These are phyloP conservation scores for Lippia alba DNA, from an alignment of 305 asterid species.

Conservation along the genomic window DNA sequence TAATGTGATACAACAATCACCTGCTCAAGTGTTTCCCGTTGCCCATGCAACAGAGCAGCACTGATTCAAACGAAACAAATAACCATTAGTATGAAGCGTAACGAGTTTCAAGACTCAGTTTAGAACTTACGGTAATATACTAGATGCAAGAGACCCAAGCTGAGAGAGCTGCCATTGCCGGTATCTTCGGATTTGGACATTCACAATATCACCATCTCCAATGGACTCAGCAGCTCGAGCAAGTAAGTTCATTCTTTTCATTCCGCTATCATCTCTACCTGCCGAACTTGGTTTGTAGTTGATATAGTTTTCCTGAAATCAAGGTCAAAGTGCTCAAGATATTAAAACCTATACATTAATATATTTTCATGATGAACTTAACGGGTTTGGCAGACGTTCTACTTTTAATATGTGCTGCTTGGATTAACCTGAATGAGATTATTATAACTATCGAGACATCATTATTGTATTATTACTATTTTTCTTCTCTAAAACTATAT, in stretches of 20 bases:
- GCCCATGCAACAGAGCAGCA: constrained; percentile 91
- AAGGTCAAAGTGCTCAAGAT: constrained; percentile 25
- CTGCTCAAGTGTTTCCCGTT: constrained; percentile 86
- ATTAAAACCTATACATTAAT: constrained; percentile 16
- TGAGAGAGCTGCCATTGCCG: constrained; percentile 98
- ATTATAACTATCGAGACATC: too few relatives aligned
- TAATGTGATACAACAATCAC: constrained; percentile 45
- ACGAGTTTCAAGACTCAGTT: constrained; percentile 25
- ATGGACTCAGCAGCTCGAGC: constrained; percentile 97
- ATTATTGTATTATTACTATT: too few relatives aligned
- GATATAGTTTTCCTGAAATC: constrained; percentile 89
- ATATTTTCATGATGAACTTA: constrained; percentile 15
- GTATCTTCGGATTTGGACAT: constrained; percentile 92
- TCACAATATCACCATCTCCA: constrained; percentile 93
- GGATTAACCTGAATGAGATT: too few relatives aligned
- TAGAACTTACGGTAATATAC: constrained; percentile 82
- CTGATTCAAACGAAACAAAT: constrained; percentile 49
- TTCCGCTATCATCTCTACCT: constrained; percentile 79
- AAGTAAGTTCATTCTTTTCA: constrained; percentile 75
- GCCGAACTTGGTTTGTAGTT: constrained; percentile 85
- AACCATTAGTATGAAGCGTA: constrained; percentile 34
- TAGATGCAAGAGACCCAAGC: constrained; percentile 75
- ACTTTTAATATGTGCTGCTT: neutral
- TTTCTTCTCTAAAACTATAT: too few relatives aligned
- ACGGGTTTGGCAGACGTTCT: neutral